These are phyloP conservation scores for Mycena amicta DNA, from an alignment of 768 basidiomycete genomes.

Conservation along the genomic window DNA sequence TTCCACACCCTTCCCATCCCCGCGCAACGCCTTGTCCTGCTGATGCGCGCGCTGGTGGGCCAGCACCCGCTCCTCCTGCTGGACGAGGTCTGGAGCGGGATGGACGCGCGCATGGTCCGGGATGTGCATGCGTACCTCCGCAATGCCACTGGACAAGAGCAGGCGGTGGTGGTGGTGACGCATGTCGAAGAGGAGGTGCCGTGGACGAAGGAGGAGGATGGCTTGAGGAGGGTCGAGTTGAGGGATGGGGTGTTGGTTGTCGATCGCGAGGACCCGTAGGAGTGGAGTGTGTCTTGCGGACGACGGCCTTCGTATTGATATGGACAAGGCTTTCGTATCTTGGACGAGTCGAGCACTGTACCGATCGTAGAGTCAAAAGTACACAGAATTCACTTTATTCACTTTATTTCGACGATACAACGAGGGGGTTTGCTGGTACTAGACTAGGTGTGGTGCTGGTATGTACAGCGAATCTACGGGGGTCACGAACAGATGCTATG, in stretches of 20 bases:
- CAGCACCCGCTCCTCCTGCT: slow-evolving; percentile 75
- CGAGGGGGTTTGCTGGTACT: no score
- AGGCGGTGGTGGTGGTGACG: slow-evolving; percentile 84
- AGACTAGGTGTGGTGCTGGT: no score
- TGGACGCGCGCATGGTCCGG: slow-evolving; percentile 79
- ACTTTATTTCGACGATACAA: no score
- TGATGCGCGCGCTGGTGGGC: slow-evolving; percentile 85
- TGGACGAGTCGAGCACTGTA: no score
- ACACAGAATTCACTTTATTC: no score
- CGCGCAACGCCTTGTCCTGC: slow-evolving; percentile 79
- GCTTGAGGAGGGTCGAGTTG: slow-evolving; percentile 43
- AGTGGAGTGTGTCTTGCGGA: no score
- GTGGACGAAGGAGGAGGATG: slow-evolving; percentile 60
- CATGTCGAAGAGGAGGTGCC: slow-evolving; percentile 94
- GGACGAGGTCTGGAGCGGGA: slow-evolving; percentile 93
- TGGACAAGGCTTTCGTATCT: no score
- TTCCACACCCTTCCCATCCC: slow-evolving; percentile 73
- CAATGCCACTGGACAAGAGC: slow-evolving; percentile 51
- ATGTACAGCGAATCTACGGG: no score
- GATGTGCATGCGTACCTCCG: slow-evolving; percentile 65
- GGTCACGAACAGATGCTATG: no score
- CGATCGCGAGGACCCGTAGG: no score
- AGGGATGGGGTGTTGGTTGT: slow-evolving; percentile 27
- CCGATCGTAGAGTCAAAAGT: no score
- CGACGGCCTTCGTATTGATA: no score